Conservation (phyloP, 139 green algal species). For the Spirogloea muscicola region DNA sequence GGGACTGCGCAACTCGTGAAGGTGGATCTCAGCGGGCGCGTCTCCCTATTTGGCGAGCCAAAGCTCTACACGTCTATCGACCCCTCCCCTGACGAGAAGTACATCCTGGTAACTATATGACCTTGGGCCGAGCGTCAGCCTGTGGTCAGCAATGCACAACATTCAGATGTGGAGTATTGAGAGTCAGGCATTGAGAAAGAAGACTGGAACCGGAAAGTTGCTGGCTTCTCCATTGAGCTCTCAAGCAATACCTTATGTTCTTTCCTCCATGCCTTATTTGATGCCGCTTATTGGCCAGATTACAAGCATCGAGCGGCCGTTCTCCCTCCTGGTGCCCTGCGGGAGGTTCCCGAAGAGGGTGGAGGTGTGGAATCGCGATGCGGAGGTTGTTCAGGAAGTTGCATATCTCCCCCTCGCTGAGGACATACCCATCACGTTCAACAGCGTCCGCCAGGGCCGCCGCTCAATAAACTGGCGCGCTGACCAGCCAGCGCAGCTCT, state of each 20-base stretch:
- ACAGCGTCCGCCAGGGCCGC: constrained; percentile 72
- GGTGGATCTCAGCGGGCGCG: constrained; percentile 54
- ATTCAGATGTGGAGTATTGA: no score
- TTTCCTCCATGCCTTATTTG: no score
- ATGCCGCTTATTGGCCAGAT: no score
- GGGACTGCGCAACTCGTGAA: constrained; percentile 63
- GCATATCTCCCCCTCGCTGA: constrained; percentile 81
- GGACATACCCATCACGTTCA: constrained; percentile 91
- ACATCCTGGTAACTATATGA: constrained; percentile 72
- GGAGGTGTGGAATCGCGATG: constrained; percentile 64
- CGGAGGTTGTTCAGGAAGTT: constrained; percentile 62
- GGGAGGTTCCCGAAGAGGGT: constrained; percentile 81
- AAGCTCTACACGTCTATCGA: constrained; percentile 48
- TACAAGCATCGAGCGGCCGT: constrained; percentile 83
- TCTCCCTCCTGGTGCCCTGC: constrained; percentile 65
- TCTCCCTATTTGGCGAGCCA: constrained; percentile 31
- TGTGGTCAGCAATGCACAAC: no score
- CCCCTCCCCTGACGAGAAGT: constrained; percentile 79
- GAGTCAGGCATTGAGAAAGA: no score
- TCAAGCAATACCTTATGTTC: no score
- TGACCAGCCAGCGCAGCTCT: constrained; percentile 65
- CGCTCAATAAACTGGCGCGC: constrained; percentile 79
- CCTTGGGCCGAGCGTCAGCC: no score
- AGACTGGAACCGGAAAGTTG: no score
- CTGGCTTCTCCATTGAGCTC: no score